Evolutionary conservation across 306 rosid species (phyloP), one percentile per base, ranked within the genome.

Genomic region (peach (Prunus persica)): DNA sequence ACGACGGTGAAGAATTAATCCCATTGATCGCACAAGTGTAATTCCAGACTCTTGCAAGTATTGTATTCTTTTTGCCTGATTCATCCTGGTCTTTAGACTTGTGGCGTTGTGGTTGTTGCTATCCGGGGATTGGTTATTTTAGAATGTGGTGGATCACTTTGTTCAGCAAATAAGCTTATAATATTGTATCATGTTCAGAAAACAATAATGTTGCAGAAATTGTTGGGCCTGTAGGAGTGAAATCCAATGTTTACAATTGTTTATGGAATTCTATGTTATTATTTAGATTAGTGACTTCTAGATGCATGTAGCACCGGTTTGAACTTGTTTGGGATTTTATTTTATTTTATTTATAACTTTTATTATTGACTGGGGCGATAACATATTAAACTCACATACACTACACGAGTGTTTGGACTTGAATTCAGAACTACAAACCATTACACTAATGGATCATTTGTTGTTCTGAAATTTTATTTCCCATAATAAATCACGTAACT

Each of bases 1-100:
- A 91, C 93, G 0, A 81, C 79, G 51, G 96, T 94, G 88, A 91
- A 85, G 81, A 87, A 87, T 76, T 88, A 87, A 88, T 54, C 73
- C 68, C 60, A 34, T 69, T 47, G 76, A 62, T 83, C 73, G 73
- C 67, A 68, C 67, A 77, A 25, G 14, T 60, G 62, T 19, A 46
- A 73, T 61, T 46, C 25, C 22, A 19, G 27, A 19, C 60, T 18
- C 47, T 51, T 34, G 65, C 77, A 60, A 77, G 58, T 22, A 28
- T 60, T 71, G 28, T 60, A 76, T 71, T 81, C 77, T 47, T 80
- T 63, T 43, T 52, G 32, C 25, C 22, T 67, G 80, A 62, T 61
- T 79, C 80, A 61, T 79, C 83, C 67, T 72, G 74, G 45, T 25
- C 75, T 50, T 79, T 73, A 28, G 71, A 72, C 74, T 16, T 76